Evolutionary conservation across 345 rosid genomes (phyloP).

Genomic region (Pugionium cornutum): DNA sequence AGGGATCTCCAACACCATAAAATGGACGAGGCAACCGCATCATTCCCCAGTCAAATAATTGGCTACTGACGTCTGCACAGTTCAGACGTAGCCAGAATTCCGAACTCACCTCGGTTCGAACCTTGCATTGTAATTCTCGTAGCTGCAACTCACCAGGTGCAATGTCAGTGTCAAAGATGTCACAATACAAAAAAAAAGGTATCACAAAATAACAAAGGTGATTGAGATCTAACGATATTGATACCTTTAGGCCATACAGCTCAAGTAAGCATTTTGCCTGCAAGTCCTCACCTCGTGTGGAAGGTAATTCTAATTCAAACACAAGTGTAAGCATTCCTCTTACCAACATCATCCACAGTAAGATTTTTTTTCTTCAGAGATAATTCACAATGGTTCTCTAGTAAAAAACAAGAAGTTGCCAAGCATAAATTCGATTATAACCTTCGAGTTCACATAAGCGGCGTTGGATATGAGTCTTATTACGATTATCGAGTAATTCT

Average conservation of each 20-base stretch:
- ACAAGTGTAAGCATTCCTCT: neutral
- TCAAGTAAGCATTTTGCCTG: slow-evolving; percentile 84
- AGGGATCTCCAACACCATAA: slow-evolving; percentile 91
- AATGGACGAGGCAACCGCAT: slow-evolving; percentile 76
- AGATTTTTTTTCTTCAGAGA: too few species aligned
- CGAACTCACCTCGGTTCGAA: slow-evolving; percentile 68
- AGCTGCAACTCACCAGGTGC: slow-evolving; percentile 52
- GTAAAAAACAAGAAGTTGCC: too few species aligned
- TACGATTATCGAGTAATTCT: slow-evolving; percentile 51
- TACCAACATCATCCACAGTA: neutral
- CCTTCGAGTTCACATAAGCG: slow-evolving; percentile 82
- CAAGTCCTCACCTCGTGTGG: slow-evolving; percentile 79
- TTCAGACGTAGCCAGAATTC: slow-evolving; percentile 65
- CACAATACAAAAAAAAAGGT: neutral
- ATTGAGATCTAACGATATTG: neutral
- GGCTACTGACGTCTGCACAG: slow-evolving; percentile 69
- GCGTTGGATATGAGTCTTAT: slow-evolving; percentile 54
- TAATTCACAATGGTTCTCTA: too few species aligned
- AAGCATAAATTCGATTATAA: slow-evolving; percentile 13
- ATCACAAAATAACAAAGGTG: neutral
- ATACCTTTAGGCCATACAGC: slow-evolving; percentile 88
- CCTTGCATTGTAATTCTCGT: slow-evolving; percentile 68
- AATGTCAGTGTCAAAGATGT: neutral
- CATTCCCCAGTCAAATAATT: slow-evolving; percentile 95
- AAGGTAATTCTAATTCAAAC: slow-evolving; percentile 66